Percentiles rank a stretch among this genome's conserved stretches.
phyloP scores from a whole-genome alignment of 2,329 filamentous ascomycete species.

The Nakataea oryzae region DNA sequence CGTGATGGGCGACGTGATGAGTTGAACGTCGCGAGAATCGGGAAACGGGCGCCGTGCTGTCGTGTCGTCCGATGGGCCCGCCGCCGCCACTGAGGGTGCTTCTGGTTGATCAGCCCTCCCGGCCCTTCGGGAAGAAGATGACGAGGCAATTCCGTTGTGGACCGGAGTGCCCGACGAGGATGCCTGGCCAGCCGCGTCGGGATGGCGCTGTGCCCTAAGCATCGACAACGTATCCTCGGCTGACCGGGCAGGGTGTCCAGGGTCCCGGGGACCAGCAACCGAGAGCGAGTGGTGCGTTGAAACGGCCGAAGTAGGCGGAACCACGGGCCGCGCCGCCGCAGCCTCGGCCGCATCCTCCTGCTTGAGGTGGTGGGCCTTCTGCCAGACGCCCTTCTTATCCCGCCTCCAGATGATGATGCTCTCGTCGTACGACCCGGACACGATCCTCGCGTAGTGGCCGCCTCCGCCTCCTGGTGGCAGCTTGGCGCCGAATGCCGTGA shows the following conservation, averaged over 20 bases:
- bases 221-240: not conserved
- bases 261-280: not conserved
- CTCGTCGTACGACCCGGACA: conserved; percentile 94
- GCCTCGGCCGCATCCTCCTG: conserved; percentile 59
- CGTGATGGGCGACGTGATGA: not conserved
- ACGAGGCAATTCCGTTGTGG: not conserved
- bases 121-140: not conserved
- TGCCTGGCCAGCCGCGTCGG: not conserved
- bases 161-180: not conserved
- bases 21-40: not conserved
- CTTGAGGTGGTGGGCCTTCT: conserved; percentile 60
- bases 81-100: not conserved
- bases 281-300: not conserved
- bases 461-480: conserved; percentile 86
- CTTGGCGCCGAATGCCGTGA: conserved; percentile 73
- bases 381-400: conserved; percentile 77
- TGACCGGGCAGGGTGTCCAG: not conserved
- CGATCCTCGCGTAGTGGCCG: conserved; percentile 83
- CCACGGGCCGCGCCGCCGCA: conserved; percentile 19
- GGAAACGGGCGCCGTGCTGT: not conserved
- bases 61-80: not conserved
- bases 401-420: conserved; percentile 92
- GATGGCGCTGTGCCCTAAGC: conserved; percentile 1
- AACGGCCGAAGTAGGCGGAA: not conserved
- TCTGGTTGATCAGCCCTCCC: not conserved